Percentiles rank a stretch among this genome's conserved stretches.
These are phyloP conservation scores for Draba incana DNA, from an alignment of 345 rosid genomes.

Conservation along the genomic window DNA sequence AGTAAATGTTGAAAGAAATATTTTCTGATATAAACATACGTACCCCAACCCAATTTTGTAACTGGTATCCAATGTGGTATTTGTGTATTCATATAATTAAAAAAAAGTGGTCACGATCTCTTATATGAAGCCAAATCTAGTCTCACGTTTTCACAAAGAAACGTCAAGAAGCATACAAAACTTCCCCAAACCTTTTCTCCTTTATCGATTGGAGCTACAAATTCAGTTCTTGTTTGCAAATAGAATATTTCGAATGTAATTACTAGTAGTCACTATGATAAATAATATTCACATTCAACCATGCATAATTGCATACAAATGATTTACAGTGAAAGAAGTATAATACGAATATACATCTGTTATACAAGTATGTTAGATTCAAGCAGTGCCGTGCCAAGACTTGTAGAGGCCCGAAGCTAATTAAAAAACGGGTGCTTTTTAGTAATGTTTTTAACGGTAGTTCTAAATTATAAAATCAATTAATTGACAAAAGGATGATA, in stretches of 20 bases:
- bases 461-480: too few species aligned
- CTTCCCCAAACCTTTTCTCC: conserved; percentile 10
- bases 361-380: too few species aligned
- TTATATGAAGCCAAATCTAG: conserved; percentile 40
- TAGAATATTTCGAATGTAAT: conserved; percentile 23
- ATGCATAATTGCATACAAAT: background rate
- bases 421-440: too few species aligned
- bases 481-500: too few species aligned
- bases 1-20: conserved; percentile 21
- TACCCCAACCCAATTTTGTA: background rate
- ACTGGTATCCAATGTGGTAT: conserved; percentile 42
- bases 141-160: conserved; percentile 38
- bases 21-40: conserved; percentile 13
- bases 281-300: background rate
- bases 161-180: conserved; percentile 43
- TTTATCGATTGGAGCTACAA: conserved; percentile 25
- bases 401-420: too few species aligned
- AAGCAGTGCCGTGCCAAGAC: too few species aligned
- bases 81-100: conserved; percentile 32
- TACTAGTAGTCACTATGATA: conserved; percentile 15
- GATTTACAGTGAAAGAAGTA: too few species aligned
- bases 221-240: conserved; percentile 18
- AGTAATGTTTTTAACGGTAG: too few species aligned
- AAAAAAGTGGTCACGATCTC: conserved; percentile 39
- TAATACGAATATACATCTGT: too few species aligned